Percentiles rank a stretch among this genome's conserved stretches.
Evolutionary conservation across 805 yeast genomes (phyloP).

Genomic region (Zygotorulaspora danielsina): DNA sequence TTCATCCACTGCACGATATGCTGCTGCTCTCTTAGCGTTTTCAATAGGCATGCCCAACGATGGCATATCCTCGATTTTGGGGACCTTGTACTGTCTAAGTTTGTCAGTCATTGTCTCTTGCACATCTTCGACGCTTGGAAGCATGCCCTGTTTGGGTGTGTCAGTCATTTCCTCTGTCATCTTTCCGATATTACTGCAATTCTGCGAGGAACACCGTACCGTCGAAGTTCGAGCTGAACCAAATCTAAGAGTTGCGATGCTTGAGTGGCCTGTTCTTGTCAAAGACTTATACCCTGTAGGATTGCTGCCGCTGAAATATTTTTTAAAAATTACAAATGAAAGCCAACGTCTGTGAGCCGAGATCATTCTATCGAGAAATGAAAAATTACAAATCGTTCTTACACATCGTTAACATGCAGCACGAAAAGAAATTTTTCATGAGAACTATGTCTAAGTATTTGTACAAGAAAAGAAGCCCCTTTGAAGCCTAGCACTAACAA

Average conservation of each 20-base stretch:
- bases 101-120: not conserved
- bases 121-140: slow-evolving; percentile 6
- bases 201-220: not conserved
- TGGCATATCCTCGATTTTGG: slow-evolving; percentile 25
- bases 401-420: not conserved
- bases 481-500: too few relatives aligned
- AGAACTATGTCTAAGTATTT: too few relatives aligned
- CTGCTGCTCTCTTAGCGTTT: slow-evolving; percentile 84
- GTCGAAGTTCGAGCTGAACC: too few relatives aligned
- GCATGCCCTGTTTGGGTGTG: slow-evolving; percentile 2
- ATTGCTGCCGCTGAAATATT: not conserved
- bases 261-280: too few relatives aligned
- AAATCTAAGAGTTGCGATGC: too few relatives aligned
- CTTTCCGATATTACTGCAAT: not conserved
- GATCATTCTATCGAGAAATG: not conserved
- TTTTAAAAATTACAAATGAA: not conserved
- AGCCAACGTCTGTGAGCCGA: not conserved
- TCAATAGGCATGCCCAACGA: slow-evolving; percentile 50
- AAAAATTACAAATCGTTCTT: not conserved
- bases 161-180: slow-evolving; percentile 1
- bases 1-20: slow-evolving; percentile 88
- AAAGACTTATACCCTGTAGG: too few relatives aligned
- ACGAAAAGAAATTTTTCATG: slow-evolving; percentile 1
- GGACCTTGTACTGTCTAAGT: slow-evolving; percentile 9
- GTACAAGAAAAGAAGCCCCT: too few relatives aligned